A percentile compares a stretch with the other conserved stretches of the same genome.
Evolutionary conservation across 2,329 filamentous ascomycete species (phyloP).

Genomic region (Aureobasidium sp.): DNA sequence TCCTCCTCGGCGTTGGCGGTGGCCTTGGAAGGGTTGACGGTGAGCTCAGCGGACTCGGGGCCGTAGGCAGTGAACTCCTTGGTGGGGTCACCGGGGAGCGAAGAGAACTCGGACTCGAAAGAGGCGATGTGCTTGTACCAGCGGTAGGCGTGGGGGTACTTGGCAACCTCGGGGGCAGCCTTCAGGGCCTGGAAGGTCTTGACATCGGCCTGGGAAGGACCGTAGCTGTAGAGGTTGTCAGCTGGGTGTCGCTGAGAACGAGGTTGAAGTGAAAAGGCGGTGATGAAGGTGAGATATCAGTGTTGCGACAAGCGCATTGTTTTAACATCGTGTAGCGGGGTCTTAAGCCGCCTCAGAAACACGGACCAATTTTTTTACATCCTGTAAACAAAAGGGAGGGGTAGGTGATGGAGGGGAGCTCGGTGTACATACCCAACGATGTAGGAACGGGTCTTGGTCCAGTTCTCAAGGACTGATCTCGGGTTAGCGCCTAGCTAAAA

Average conservation of each 20-base stretch:
- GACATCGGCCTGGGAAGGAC: slow-evolving; percentile 90
- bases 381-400: slow-evolving; percentile 41
- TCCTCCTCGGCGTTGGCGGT: slow-evolving; percentile 58
- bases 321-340: slow-evolving; percentile 70
- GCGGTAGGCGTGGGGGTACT: slow-evolving; percentile 89
- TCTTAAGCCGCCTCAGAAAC: slow-evolving; percentile 94
- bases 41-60: slow-evolving; percentile 69
- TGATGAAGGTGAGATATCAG: slow-evolving; percentile 46
- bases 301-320: slow-evolving; percentile 69
- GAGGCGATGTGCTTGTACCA: slow-evolving; percentile 99
- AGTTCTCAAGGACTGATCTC: slow-evolving; percentile 59
- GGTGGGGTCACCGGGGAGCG: slow-evolving; percentile 82
- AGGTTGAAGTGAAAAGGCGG: slow-evolving; percentile 15
- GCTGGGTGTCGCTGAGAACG: background rate
- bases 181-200: slow-evolving; percentile 87
- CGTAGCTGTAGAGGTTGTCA: slow-evolving; percentile 41
- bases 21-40: slow-evolving; percentile 80
- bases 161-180: slow-evolving; percentile 66
- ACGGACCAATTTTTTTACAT: slow-evolving; percentile 90
- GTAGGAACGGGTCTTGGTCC: slow-evolving; percentile 70
- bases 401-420: slow-evolving; percentile 19
- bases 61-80: slow-evolving; percentile 88
- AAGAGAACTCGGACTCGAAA: slow-evolving; percentile 87
- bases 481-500: slow-evolving; percentile 13
- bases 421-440: slow-evolving; percentile 65